phyloP scores from a whole-genome alignment of 805 yeast species.

The Candida sonorensis region DNA sequence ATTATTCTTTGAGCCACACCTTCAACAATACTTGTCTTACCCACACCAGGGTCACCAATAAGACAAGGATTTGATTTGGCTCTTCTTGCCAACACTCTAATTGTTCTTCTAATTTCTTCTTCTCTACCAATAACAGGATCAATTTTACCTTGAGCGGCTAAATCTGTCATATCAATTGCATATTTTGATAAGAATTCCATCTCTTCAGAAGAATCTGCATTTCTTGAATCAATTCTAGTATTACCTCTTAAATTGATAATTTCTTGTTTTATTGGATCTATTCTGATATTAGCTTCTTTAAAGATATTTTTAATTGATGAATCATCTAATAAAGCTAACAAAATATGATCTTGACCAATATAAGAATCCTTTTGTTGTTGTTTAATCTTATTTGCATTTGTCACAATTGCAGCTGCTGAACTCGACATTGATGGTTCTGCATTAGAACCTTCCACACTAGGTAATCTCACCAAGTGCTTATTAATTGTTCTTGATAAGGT shows the following conservation, averaged over 20 bases:
- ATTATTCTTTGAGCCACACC: constrained; percentile 97
- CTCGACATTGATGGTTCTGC: constrained; percentile 69
- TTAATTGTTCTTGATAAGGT: constrained; percentile 75
- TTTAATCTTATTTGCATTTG: constrained; percentile 70
- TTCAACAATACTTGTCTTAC: constrained; percentile 96
- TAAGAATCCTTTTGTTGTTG: constrained; percentile 84
- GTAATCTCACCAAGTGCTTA: constrained; percentile 72
- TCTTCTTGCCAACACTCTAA: constrained; percentile 93
- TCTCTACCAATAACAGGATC: constrained; percentile 99
- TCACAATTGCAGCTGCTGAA: constrained; percentile 68
- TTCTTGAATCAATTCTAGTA: constrained; percentile 86
- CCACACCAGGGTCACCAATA: constrained; percentile 99
- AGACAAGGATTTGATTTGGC: constrained; percentile 94
- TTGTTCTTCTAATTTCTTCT: constrained; percentile 94
- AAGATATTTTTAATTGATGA: constrained; percentile 59
- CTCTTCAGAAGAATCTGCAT: constrained; percentile 83
- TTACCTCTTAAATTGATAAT: constrained; percentile 79
- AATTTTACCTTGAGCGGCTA: constrained; percentile 87
- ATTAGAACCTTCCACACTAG: constrained; percentile 88
- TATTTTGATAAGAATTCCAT: constrained; percentile 83
- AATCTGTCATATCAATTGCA: constrained; percentile 89
- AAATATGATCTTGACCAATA: constrained; percentile 90
- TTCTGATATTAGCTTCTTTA: constrained; percentile 62
- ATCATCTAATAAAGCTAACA: constrained; percentile 82
- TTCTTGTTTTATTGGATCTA: constrained; percentile 70